Conservation (phyloP, 306 rosid genomes). For the Acacia acuminata region DNA sequence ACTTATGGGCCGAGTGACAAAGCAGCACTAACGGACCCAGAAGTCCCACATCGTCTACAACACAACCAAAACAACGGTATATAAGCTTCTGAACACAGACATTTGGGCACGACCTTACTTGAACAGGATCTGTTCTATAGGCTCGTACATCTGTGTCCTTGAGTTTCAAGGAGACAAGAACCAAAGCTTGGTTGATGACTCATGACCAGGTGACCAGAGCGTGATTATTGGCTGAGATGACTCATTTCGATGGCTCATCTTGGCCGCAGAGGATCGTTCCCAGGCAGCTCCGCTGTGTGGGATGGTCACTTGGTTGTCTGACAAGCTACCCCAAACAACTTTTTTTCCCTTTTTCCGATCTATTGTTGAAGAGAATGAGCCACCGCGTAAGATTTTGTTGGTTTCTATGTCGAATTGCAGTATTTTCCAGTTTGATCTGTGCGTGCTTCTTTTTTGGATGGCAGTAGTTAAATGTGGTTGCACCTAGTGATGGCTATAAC, state of each 20-base stretch:
- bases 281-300: not conserved
- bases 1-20: too few relatives aligned
- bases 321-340: not conserved
- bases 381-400: too few relatives aligned
- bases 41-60: too few relatives aligned
- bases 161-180: not conserved
- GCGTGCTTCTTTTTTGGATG: too few relatives aligned
- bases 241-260: rapidly evolving
- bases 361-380: too few relatives aligned
- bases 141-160: not conserved
- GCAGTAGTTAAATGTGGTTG: too few relatives aligned
- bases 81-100: too few relatives aligned
- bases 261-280: not conserved
- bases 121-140: slow-evolving; percentile 4
- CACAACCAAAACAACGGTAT: too few relatives aligned
- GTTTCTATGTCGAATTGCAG: too few relatives aligned
- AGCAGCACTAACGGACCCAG: too few relatives aligned
- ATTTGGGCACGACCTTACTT: not conserved
- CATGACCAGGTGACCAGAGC: not conserved
- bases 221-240: not conserved
- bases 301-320: not conserved
- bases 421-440: too few relatives aligned
- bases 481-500: not conserved
- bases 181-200: not conserved
- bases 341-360: too few relatives aligned